phyloP scores from a whole-genome alignment of 345 rosid species.

The Pugionium dolabratum region DNA sequence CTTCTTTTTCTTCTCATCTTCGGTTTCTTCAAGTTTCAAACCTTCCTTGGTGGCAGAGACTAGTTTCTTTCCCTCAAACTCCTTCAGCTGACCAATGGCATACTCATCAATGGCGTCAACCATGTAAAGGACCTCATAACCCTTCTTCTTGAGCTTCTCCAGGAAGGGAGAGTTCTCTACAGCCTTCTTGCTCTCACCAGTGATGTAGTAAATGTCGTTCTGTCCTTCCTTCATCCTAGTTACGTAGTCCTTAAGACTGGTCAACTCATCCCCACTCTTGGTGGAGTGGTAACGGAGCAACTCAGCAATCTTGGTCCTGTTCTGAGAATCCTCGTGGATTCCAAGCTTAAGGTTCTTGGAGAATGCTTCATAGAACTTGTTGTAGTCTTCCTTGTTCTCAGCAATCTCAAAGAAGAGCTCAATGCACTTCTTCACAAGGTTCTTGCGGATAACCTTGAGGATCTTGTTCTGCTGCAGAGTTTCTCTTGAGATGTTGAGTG shows the following conservation, averaged over 20 bases:
- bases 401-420: slow-evolving; percentile 92
- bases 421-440: slow-evolving; percentile 85
- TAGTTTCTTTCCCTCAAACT: slow-evolving; percentile 81
- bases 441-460: slow-evolving; percentile 85
- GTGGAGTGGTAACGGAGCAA: slow-evolving; percentile 86
- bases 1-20: slow-evolving; percentile 75
- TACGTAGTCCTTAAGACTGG: slow-evolving; percentile 87
- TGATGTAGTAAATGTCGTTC: slow-evolving; percentile 75
- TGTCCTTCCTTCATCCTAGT: slow-evolving; percentile 97
- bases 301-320: slow-evolving; percentile 78
- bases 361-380: slow-evolving; percentile 88
- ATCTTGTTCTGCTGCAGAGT: slow-evolving; percentile 89
- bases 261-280: slow-evolving; percentile 89
- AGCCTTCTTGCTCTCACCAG: slow-evolving; percentile 93
- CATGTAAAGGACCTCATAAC: slow-evolving; percentile 79
- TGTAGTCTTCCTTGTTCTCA: slow-evolving; percentile 93
- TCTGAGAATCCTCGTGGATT: slow-evolving; percentile 82
- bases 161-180: slow-evolving; percentile 96
- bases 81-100: slow-evolving; percentile 83
- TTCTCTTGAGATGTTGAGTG: slow-evolving; percentile 88
- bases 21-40: slow-evolving; percentile 66
- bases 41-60: slow-evolving; percentile 94
- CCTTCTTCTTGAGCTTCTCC: slow-evolving; percentile 88
- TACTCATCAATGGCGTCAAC: slow-evolving; percentile 91
- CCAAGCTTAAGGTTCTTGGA: slow-evolving; percentile 89